Base-by-base conservation (phyloP, 2,329 filamentous ascomycete species). In the Colletotrichum trifolii region DNA sequence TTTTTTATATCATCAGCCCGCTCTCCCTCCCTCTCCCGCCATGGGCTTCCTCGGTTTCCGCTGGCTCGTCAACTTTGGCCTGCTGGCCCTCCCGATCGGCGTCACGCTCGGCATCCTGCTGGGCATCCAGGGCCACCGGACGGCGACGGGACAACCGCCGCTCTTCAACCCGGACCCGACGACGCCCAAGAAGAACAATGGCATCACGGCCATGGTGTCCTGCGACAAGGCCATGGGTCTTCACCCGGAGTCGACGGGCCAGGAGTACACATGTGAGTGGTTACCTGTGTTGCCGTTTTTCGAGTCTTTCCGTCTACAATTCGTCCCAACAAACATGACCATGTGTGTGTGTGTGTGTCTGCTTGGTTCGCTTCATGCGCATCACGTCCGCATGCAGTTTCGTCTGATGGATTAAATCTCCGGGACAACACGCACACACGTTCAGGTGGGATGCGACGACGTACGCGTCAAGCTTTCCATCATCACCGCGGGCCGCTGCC, bases 41-140 rank as follows among this genome's bases (percentile, higher is more conserved):
- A 82, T 82, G 79, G 68, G 79, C 59, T 64, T 64, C 35, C 71
- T 74, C 47, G 69, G 71, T 39, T 60, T 77, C 54, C 74, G 78
- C 67, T 80, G 82, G 72, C 71, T 86, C 63, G 77, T 85, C 73
- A 86, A 84, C 74, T 77, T 81, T 57, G 76, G 76, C 70, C 78
- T 87, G 54, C 69, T 86, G 66, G 79, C 79, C 68, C 73, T 86
- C 64, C 84, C 81, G 43, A 79, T 85, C 62, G 83, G 78, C 62
- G 77, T 79, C 59, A 84, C 82, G 9, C 69, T 85, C 36, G 84
- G 82, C 52, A 74, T 85, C 47, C 73, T 87, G 33, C 73, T 86
- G 40, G 83, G 82, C 9, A 71, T 86, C 40, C 79, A 86, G 64
- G 75, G 76, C n/a, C 74, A 78, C 49, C 78, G 81, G 45, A 69